These are phyloP conservation scores for Iris pallida DNA, from an alignment of 116 monocot species.

Conservation along the genomic window DNA sequence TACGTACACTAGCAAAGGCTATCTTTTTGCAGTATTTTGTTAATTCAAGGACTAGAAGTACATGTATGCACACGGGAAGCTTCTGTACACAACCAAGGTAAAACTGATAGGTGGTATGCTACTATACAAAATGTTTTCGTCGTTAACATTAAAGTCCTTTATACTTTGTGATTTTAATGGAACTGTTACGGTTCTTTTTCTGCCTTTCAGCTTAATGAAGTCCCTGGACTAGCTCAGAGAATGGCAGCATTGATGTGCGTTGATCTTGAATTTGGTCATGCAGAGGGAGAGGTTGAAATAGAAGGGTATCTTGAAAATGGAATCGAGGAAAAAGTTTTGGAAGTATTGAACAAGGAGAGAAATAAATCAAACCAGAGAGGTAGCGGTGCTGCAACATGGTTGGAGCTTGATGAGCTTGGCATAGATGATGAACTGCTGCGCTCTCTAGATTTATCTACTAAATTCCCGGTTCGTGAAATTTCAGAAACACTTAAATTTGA, in stretches of 20 bases:
- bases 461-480: conserved; percentile 59
- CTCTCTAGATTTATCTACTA: conserved; percentile 65
- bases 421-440: conserved; percentile 75
- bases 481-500: too few species aligned
- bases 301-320: conserved; percentile 12
- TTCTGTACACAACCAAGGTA: too few species aligned
- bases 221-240: conserved; percentile 79
- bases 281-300: conserved; percentile 21
- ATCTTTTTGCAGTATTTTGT: too few species aligned
- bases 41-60: too few species aligned
- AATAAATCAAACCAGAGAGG: conserved; percentile 50
- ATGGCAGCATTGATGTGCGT: conserved; percentile 98
- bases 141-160: too few species aligned
- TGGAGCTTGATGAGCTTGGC: conserved; percentile 90
- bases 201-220: conserved; percentile 52
- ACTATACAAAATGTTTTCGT: too few species aligned
- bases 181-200: background rate
- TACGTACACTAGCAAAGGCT: too few species aligned
- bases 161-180: too few species aligned
- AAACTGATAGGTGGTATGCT: too few species aligned
- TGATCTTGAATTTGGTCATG: conserved; percentile 29
- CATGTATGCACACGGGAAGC: too few species aligned
- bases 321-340: conserved; percentile 20
- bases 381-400: conserved; percentile 46
- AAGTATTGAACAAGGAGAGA: conserved; percentile 55